Evolutionary conservation across 495 filamentous ascomycete species (phyloP), one percentile per base, ranked within the genome.

Genomic region (Talaromyces stipitatus): DNA sequence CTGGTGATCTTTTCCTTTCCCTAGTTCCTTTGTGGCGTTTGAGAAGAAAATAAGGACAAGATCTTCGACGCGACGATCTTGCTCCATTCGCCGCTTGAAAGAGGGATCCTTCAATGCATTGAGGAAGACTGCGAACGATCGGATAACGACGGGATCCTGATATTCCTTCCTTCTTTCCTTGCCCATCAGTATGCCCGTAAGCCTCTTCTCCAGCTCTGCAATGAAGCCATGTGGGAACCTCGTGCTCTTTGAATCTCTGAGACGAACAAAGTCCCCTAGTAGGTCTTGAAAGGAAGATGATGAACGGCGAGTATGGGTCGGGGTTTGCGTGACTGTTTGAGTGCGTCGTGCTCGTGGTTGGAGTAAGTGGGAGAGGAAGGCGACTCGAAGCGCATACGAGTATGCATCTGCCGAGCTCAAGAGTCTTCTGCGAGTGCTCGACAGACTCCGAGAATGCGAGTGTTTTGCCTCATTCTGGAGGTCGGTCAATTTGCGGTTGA

Each of bases 61-160:
- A 62, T 96, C 91, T 69, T 99, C 95, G 20, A 96, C 85, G 64
- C 91, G 85, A 53, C 95, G 82, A 67, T 97, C 94, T 72, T 96
- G 96, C 62, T 96, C 91, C 78, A 96, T 88, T 52, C 79, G 77
- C 65, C 86, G 87, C 55, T 83, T 82, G 62, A 87, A 90, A 26
- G 80, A 79, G 43, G 83, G 82, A 53, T 88, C 83, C 57, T 84
- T 90, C 64, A 92, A 79, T 26, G 83, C 81, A 58, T 90, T 90
- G 63, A 90, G 80, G 69, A 88, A 92, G 52, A 78, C 87, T 60
- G 81, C 92, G 74, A 89, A 97, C 55, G 82, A 89, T 64, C 85
- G 83, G 74, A 86, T 94, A 66, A 88, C 89, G 72, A 76, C 70
- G 58, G 75, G 79, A 80, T 90, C 90, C 64, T 79, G 87, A 69